phyloP scores from a whole-genome alignment of 306 rosid genomes.

The Cucurbita argyrosperma region DNA sequence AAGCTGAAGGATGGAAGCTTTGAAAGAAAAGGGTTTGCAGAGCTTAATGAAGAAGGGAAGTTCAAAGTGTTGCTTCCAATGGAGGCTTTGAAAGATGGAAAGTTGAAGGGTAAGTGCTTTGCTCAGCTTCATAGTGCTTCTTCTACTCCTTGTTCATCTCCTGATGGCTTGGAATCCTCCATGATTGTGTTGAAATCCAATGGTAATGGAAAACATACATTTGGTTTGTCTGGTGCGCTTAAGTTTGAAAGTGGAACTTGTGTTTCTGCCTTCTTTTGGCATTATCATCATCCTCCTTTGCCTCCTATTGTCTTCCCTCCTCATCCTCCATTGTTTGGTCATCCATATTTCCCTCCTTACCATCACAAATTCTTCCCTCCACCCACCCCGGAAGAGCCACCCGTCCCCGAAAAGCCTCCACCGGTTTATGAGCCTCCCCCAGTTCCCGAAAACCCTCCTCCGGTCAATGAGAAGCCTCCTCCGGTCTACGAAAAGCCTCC shows the following conservation, averaged over 20 bases:
- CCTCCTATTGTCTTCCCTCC: conserved; percentile 16
- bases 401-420: conserved; percentile 2
- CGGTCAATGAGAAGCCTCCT: neutral
- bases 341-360: conserved; percentile 12
- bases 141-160: conserved; percentile 50
- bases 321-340: neutral
- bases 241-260: conserved; percentile 59
- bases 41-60: conserved; percentile 47
- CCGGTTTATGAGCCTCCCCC: conserved; percentile 16
- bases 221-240: conserved; percentile 34
- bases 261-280: conserved; percentile 54
- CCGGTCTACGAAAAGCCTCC: neutral
- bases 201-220: conserved; percentile 30
- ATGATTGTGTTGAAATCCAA: conserved; percentile 38
- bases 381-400: neutral
- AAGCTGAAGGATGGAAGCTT: conserved; percentile 41
- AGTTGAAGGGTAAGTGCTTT: conserved; percentile 61
- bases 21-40: conserved; percentile 43
- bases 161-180: conserved; percentile 28
- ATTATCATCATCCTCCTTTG: conserved; percentile 26
- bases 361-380: conserved; percentile 32
- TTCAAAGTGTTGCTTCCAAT: conserved; percentile 52
- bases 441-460: neutral
- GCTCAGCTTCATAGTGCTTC: conserved; percentile 68
- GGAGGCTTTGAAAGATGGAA: conserved; percentile 36